Base-by-base conservation (phyloP, 345 rosid species). In the Aquilaria yunnanensis region DNA sequence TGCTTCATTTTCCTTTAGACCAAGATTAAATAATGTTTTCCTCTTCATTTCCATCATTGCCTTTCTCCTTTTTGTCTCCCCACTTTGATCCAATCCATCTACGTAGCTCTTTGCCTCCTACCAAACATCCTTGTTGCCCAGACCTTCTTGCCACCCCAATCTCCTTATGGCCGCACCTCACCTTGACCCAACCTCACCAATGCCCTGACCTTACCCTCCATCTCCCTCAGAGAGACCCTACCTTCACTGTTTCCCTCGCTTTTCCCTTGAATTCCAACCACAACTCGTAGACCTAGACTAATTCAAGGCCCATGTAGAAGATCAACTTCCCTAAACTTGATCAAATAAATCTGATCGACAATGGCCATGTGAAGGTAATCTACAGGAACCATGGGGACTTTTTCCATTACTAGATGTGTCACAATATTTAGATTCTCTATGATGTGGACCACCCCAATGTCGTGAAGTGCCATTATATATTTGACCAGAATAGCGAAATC, bases 381-480 rank as follows among this genome's bases (percentile, higher is more conserved):
- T 79, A 85, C 54, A 97, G 99, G 0, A 70, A 85, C 75, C 91
- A 82, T 70, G 99, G 90, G 10, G 99, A 94, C 62, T 69, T 85
- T 8, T 88, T 88, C 1, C 84, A 92, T 10, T 80, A 71, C 47
- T 95, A 86, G 92, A 90, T 94, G 89, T 76, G 88, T 65, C 80
- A 95, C 41, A 97, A 94, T 84, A 86, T 94, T 72, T 79, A 83
- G 88, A 94, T 94, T 67, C 81, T 94, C 30, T 81, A 92, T 2
- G 91, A 78, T 43, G 97, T 90, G 37, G 76, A 82, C 59, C 93
- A 94, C 60, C 85, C 85, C 0, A 94, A 90, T 79, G 89, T 94
- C 23, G 99, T 90, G 30, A 85, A 75, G 67, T 94, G 99, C 67
- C 95, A 88, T 54, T 92, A 90, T 14, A 83, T 94, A 85, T 83